Base-by-base conservation (phyloP, 225 moss, liverwort and hornwort genomes). In the Marchantia paleacea region DNA sequence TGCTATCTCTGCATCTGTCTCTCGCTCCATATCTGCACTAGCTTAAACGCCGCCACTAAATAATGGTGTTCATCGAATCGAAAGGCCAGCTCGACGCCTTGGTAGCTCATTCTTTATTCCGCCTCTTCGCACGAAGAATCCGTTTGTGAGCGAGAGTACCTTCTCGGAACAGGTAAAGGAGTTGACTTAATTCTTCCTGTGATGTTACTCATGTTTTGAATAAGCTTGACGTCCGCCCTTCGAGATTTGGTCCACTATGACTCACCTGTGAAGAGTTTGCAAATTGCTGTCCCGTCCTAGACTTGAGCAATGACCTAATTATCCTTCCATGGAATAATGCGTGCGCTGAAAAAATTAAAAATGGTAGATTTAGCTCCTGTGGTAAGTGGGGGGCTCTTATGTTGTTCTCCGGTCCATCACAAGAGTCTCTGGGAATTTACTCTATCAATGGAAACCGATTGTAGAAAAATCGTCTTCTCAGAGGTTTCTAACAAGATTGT, bases 1-100 rank as follows among this genome's bases (percentile, higher is more conserved):
- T 79, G 67, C 79, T 52, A 68, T 79, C 69, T 79, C 29, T 67
- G 66, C 51, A 18, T 79, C 69, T 31, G 29, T 6, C 51, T n/a
- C 19, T 67, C 51, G 12, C 19, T 67, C 79, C 69, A 69, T 79
- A 69, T 77, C 77, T 75, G 53, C 55, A 9, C 4, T 8, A 16
- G 55, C 54, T 5, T 54, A 25, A 72, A 72, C 19, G 72, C 72
- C 14, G 26, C 52, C 26, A 74, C 52, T 20, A 19, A n/a, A 52
- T 16, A 13, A 6, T n/a, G 57, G 4, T 75, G 29, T 39, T 29
- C 57, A 19, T 55, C 55, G 13, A 4, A 3, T 18, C 31, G 12
- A 24, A 57, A 31, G 30, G 55, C 53, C 30, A 58, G 75, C 75
- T 58, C 75, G 22, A 19, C 20, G 47, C 47, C 48, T 10, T n/a